Conservation (phyloP, 2,329 filamentous ascomycete genomes). For the Calonectria leucothoes region DNA sequence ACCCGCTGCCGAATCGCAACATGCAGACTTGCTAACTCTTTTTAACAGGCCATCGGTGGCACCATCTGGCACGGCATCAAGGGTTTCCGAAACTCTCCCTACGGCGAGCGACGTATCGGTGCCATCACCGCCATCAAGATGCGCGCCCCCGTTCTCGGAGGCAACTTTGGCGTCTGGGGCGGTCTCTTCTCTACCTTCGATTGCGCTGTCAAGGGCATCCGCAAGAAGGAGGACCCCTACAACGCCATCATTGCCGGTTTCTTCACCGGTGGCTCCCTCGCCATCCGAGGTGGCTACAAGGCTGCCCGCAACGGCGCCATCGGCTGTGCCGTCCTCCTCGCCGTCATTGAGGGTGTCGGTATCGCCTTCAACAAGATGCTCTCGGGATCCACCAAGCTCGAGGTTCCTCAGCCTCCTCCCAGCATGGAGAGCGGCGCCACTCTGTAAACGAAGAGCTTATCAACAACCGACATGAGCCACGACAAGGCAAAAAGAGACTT, state of each 20-base stretch:
- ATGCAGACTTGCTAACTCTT: conserved; percentile 36
- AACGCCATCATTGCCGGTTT: conserved; percentile 98
- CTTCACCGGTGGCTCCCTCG: conserved; percentile 93
- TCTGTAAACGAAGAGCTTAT: conserved; percentile 36
- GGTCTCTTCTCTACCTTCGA: conserved; percentile 96
- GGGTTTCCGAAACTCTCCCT: conserved; percentile 88
- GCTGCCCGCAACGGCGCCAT: conserved; percentile 96
- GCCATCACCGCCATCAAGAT: conserved; percentile 98
- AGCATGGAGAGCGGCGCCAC: conserved; percentile 41
- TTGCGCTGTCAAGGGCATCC: conserved; percentile 92
- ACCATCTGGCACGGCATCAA: conserved; percentile 98
- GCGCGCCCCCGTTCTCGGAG: conserved; percentile 92
- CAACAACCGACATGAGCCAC: conserved; percentile 17
- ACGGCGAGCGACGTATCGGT: conserved; percentile 95
- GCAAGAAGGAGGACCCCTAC: conserved; percentile 98
- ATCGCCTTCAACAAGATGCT: conserved; percentile 84
- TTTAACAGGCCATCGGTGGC: conserved; percentile 74
- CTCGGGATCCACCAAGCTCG: conserved; percentile 65
- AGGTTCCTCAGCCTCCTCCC: conserved; percentile 61
- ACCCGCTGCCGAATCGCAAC: background rate
- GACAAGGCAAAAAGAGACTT: conserved; percentile 9
- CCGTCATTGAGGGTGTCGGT: conserved; percentile 96
- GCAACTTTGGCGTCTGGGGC: conserved; percentile 98
- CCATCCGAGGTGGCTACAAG: conserved; percentile 90
- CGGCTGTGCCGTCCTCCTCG: conserved; percentile 92